phyloP scores from a whole-genome alignment of 441 rosid species.

The Cnidoscolus chayamansa region DNA sequence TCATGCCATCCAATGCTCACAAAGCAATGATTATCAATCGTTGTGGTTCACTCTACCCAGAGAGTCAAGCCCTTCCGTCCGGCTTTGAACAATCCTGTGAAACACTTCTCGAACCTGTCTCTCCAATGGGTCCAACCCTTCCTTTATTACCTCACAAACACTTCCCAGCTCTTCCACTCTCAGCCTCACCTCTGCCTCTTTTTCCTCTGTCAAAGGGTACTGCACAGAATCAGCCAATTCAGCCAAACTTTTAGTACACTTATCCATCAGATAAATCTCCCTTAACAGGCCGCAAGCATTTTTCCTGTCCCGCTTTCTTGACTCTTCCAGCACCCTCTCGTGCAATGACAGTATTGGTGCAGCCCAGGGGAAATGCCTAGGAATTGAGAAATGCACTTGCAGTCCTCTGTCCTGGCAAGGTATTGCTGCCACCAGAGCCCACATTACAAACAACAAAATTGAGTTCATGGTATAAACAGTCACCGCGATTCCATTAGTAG shows the following conservation, averaged over 20 bases:
- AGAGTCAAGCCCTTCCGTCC: constrained; percentile 73
- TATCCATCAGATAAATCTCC: constrained; percentile 78
- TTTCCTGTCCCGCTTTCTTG: constrained; percentile 71
- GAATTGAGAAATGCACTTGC: constrained; percentile 67
- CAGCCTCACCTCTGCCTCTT: constrained; percentile 51
- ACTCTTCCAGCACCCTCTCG: constrained; percentile 76
- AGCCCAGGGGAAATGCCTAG: constrained; percentile 65
- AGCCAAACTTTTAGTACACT: constrained; percentile 48
- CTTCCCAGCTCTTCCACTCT: constrained; percentile 53
- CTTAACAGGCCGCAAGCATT: constrained; percentile 71
- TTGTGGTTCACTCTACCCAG: constrained; percentile 32
- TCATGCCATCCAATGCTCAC: background rate
- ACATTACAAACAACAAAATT: constrained; percentile 70
- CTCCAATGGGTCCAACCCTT: constrained; percentile 73
- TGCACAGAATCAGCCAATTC: constrained; percentile 66
- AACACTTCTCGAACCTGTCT: constrained; percentile 74
- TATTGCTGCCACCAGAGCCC: constrained; percentile 87
- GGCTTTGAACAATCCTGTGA: constrained; percentile 73
- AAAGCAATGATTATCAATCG: constrained; percentile 11
- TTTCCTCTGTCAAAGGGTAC: constrained; percentile 64
- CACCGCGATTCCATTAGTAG: constrained; percentile 54
- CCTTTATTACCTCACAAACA: constrained; percentile 50
- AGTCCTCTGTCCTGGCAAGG: constrained; percentile 90
- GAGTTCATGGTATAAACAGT: constrained; percentile 64
- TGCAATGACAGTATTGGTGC: constrained; percentile 51